phyloP scores from a whole-genome alignment of 306 rosid genomes.

The Trichosanthes truncata region DNA sequence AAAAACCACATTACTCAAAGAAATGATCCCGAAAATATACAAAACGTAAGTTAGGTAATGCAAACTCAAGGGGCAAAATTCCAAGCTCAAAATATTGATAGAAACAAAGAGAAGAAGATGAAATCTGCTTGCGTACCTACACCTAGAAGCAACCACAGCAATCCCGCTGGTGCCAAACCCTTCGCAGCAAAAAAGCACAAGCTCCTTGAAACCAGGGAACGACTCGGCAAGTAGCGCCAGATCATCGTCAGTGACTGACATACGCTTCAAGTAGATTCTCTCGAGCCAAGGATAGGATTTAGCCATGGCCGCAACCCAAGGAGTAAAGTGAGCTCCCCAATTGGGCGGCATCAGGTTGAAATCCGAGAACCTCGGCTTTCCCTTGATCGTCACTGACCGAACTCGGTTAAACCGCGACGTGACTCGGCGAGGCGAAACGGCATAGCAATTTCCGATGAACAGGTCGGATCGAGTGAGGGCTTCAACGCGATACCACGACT shows the following conservation, averaged over 20 bases:
- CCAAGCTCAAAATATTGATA: background rate
- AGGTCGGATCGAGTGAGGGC: conserved; percentile 84
- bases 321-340: conserved; percentile 82
- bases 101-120: background rate
- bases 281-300: conserved; percentile 77
- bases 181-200: conserved; percentile 66
- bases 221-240: conserved; percentile 43
- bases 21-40: background rate
- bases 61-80: background rate
- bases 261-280: conserved; percentile 72
- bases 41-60: background rate
- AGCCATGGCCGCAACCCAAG: conserved; percentile 50
- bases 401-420: conserved; percentile 44
- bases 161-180: conserved; percentile 70
- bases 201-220: conserved; percentile 51
- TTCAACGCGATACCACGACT: conserved; percentile 82
- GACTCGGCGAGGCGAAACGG: conserved; percentile 55
- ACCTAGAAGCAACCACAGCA: conserved; percentile 45
- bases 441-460: conserved; percentile 77
- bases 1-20: background rate
- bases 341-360: conserved; percentile 66
- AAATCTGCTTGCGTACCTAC: conserved; percentile 36
- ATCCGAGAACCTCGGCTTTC: conserved; percentile 84
- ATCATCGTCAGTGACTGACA: conserved; percentile 55
- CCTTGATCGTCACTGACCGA: conserved; percentile 52